These are phyloP conservation scores for Malus sylvestris DNA, from an alignment of 306 rosid genomes.

Conservation along the genomic window DNA sequence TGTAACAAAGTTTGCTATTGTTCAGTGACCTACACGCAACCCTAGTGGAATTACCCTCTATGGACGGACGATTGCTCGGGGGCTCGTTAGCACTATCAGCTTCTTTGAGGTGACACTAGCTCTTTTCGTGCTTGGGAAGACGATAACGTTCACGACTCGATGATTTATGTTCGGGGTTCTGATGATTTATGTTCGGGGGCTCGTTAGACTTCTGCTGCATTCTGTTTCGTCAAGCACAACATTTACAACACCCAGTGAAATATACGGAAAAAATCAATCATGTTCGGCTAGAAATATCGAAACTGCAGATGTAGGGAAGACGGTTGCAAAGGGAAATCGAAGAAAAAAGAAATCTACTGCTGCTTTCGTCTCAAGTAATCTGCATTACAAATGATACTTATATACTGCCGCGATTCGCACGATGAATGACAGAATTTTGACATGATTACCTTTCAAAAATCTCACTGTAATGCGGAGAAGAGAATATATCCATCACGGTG, in stretches of 20 bases:
- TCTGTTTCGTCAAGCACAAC: background rate
- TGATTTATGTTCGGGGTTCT: background rate
- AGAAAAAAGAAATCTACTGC: too few relatives aligned
- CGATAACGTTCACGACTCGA: conserved; percentile 22
- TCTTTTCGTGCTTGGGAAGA: conserved; percentile 22
- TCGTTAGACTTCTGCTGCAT: background rate
- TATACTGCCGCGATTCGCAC: too few relatives aligned
- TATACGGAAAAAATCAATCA: background rate
- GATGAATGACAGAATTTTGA: too few relatives aligned
- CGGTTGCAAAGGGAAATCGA: too few relatives aligned
- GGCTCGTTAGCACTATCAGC: conserved; percentile 27
- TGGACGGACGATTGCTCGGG: conserved; percentile 39
- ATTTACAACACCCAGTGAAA: background rate
- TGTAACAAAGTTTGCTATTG: background rate
- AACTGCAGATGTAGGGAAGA: background rate
- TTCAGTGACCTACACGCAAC: conserved; percentile 41
- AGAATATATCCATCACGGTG: too few relatives aligned
- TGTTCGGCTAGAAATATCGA: background rate
- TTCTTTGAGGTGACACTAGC: conserved; percentile 39
- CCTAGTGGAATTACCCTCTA: conserved; percentile 29
- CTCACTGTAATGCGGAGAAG: too few relatives aligned
- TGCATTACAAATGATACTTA: too few relatives aligned
- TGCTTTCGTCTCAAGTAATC: too few relatives aligned
- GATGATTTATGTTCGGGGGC: too few relatives aligned
- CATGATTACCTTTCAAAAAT: too few relatives aligned